A percentile compares a stretch with the other conserved stretches of the same genome.
Conservation (phyloP, 768 basidiomycete species). For the Pleurotus tuoliensis region DNA sequence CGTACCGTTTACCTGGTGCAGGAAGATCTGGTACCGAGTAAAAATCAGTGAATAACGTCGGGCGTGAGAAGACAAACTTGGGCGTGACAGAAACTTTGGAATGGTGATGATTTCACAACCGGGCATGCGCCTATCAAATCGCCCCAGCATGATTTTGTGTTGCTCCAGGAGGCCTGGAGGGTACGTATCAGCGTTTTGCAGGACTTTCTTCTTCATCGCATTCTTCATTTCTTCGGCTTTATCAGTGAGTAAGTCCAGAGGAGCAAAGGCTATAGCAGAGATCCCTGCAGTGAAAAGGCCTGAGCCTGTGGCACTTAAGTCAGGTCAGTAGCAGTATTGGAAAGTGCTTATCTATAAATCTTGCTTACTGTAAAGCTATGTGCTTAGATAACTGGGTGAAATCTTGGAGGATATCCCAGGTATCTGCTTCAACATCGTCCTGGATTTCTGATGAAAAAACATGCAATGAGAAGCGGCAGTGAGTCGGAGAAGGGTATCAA, state of each 20-base stretch:
- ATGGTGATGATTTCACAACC: background rate
- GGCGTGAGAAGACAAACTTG: background rate
- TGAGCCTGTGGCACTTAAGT: background rate
- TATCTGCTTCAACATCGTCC: background rate
- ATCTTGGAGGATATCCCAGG: background rate
- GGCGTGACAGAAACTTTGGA: background rate
- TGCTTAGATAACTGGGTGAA: background rate
- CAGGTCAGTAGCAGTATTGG: background rate
- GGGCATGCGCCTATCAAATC: background rate
- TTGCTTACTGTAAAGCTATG: background rate
- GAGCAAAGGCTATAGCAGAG: background rate
- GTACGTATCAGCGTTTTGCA: background rate
- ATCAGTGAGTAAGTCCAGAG: background rate
- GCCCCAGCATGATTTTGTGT: background rate
- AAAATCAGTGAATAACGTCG: background rate
- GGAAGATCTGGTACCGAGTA: background rate
- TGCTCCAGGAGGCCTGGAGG: background rate
- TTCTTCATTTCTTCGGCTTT: background rate
- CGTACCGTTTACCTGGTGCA: constrained; percentile 35
- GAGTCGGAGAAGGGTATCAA: background rate
- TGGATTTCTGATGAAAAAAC: background rate
- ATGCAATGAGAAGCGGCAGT: background rate
- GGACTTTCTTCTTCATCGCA: background rate
- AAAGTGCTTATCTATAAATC: background rate
- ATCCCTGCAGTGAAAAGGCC: background rate